These are phyloP conservation scores for Calonectria naviculata DNA, from an alignment of 2,329 filamentous ascomycete genomes.

Conservation along the genomic window DNA sequence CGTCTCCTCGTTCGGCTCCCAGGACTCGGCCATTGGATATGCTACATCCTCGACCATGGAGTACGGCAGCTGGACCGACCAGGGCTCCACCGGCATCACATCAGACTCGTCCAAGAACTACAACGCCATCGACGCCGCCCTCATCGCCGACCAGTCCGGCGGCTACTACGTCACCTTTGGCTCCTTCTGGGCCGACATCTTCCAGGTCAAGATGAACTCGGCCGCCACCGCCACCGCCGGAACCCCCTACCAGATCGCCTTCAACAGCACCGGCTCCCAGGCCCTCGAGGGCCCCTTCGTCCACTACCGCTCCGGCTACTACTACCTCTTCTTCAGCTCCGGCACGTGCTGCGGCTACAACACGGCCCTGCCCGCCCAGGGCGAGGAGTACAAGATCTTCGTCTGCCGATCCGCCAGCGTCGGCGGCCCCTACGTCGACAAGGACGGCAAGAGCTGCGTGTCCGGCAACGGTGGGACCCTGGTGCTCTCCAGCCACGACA, in stretches of 20 bases:
- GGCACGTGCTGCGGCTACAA: constrained; percentile 74
- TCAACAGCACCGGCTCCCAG: constrained; percentile 59
- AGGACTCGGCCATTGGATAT: constrained; percentile 70
- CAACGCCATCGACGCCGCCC: constrained; percentile 71
- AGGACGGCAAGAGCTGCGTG: constrained; percentile 63
- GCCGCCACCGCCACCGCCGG: constrained; percentile 43
- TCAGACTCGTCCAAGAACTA: constrained; percentile 56
- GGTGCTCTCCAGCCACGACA: constrained; percentile 24
- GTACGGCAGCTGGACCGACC: constrained; percentile 69
- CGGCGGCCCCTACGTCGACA: constrained; percentile 68
- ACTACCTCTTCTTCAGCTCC: constrained; percentile 72
- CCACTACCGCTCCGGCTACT: constrained; percentile 65
- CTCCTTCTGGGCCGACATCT: constrained; percentile 76
- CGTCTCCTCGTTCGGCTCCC: constrained; percentile 69
- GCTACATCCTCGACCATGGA: constrained; percentile 59
- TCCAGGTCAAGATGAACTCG: constrained; percentile 63
- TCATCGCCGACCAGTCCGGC: constrained; percentile 53
- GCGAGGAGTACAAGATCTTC: constrained; percentile 74
- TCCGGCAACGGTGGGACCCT: constrained; percentile 49
- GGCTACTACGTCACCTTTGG: constrained; percentile 69
- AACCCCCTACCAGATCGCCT: constrained; percentile 59
- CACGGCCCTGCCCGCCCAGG: constrained; percentile 58
- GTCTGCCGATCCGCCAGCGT: constrained; percentile 68
- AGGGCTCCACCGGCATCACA: constrained; percentile 64
- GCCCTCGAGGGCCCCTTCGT: constrained; percentile 68